A percentile compares a stretch with the other conserved stretches of the same genome.
Conservation (phyloP, 164 flowering plant species). For the Warburgia ugandensis region DNA sequence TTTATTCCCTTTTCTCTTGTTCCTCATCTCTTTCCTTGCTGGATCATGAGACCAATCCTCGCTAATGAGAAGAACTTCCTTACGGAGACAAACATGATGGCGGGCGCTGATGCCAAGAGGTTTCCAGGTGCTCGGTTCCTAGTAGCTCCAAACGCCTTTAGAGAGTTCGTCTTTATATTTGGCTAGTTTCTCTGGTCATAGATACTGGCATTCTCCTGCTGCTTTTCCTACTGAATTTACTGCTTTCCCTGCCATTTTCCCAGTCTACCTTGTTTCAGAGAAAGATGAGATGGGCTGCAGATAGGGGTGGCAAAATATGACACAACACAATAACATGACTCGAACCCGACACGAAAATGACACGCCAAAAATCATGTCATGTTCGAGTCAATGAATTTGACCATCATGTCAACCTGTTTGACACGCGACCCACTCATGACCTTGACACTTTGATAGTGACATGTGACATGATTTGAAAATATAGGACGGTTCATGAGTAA, state of each 20-base stretch:
- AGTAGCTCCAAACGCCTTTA: conserved; percentile 91
- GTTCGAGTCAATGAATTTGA: too few relatives aligned
- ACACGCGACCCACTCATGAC: too few relatives aligned
- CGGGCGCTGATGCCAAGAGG: conserved; percentile 70
- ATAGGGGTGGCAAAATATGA: too few relatives aligned
- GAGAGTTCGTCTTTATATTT: conserved; percentile 68
- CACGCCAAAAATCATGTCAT: too few relatives aligned
- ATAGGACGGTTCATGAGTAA: too few relatives aligned
- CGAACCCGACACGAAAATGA: too few relatives aligned
- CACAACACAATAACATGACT: too few relatives aligned
- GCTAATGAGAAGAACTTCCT: conserved; percentile 78
- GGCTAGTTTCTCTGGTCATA: conserved; percentile 73
- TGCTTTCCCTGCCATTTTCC: conserved; percentile 25
- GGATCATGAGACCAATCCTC: conserved; percentile 91
- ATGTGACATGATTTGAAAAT: too few relatives aligned
- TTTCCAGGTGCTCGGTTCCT: conserved; percentile 94
- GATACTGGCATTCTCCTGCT: conserved; percentile 55
- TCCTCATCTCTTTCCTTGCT: conserved; percentile 72
- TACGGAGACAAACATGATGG: conserved; percentile 70
- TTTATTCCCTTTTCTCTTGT: conserved; percentile 81
- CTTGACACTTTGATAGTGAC: too few relatives aligned
- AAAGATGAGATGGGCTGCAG: too few relatives aligned
- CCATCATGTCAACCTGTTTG: too few relatives aligned
- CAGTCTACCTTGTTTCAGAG: background rate
- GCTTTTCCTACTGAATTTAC: conserved; percentile 46